Evolutionary conservation across 768 basidiomycete genomes (phyloP), one percentile per base, ranked within the genome.

Genomic region (Hericium coralloides): DNA sequence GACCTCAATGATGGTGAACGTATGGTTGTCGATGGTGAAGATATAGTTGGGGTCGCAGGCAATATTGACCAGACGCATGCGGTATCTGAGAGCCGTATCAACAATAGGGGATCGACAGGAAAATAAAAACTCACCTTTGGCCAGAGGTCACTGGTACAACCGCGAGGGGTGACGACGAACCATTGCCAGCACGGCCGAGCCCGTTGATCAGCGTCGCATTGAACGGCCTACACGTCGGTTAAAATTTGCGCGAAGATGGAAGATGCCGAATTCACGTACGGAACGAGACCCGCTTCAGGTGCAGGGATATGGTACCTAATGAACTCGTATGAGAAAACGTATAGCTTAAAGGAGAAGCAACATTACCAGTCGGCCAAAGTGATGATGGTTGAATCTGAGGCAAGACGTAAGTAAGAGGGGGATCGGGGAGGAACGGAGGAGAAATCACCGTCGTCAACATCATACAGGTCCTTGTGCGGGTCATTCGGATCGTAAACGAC

Each of bases 171-270:
- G 66, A 53, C 12, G 63, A 58, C 1, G 74, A 67, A 2, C 70
- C 73, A 36, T 67, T 66, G 6, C 60, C 14, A 55, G 67, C 70
- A 20, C 78, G 74, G 18, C 78, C 78, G 2, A 70, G 43, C 3
- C 78, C 78, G 49, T 79, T 79, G 60, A 79, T 78, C 6, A 74
- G 65, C n/a, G 74, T 76, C 4, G 73, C 61, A 43, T 75, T 69
- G 6, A 68, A 59, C 3, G 70, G 65, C 8, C 62, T 64, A 26
- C 47, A 52, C 36, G 10, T 31, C 6, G 31, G 7, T 31, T 4
- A 14, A 25, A 23, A 25, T 25, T 23, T 45, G 43, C n/a, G 4
- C 43, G 2, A 45, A 2, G 6, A 45, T 45, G 20, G 20, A 45
- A 17, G 20, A 14, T 45, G 15, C 20, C 8, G 17, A 20, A 23